These are phyloP conservation scores for Pseudogymnoascus sp. DNA, from an alignment of 2,329 filamentous ascomycete genomes.

Conservation along the genomic window DNA sequence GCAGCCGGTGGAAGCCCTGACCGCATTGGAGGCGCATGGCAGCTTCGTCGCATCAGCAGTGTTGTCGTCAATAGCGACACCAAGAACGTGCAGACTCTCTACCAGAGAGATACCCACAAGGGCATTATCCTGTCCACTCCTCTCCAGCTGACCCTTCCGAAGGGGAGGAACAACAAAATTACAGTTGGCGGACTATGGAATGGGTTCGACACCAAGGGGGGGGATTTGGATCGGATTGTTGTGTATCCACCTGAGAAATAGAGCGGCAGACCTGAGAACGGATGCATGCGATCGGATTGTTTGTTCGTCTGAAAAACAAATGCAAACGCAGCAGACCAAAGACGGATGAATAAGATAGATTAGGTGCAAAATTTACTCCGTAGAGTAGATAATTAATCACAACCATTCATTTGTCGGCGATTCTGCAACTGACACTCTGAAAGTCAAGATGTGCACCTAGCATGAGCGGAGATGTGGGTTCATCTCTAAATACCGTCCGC, in stretches of 20 bases:
- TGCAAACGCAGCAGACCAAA: too few relatives aligned
- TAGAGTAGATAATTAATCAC: not conserved
- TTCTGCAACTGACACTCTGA: too few relatives aligned
- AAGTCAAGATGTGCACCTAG: not conserved
- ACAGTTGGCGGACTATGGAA: conserved; percentile 51
- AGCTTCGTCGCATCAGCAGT: conserved; percentile 51
- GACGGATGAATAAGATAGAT: too few relatives aligned
- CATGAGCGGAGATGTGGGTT: not conserved
- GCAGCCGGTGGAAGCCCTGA: conserved; percentile 47
- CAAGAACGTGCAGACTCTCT: conserved; percentile 42
- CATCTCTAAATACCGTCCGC: not conserved
- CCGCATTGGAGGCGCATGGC: conserved; percentile 53
- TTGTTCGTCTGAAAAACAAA: too few relatives aligned
- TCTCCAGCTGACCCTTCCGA: conserved; percentile 44
- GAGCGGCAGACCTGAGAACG: not conserved
- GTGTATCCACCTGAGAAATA: conserved; percentile 49
- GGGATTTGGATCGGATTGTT: conserved; percentile 51
- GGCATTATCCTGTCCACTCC: conserved; percentile 53
- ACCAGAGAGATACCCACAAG: conserved; percentile 51
- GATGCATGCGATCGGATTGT: not conserved
- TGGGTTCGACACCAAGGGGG: conserved; percentile 49
- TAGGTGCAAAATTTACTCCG: not conserved
- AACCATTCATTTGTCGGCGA: not conserved
- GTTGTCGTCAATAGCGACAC: conserved; percentile 50
- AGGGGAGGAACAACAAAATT: conserved; percentile 46